Conservation (phyloP, 352 stramenopile genomes). For the Phytophthora pistaciae region DNA sequence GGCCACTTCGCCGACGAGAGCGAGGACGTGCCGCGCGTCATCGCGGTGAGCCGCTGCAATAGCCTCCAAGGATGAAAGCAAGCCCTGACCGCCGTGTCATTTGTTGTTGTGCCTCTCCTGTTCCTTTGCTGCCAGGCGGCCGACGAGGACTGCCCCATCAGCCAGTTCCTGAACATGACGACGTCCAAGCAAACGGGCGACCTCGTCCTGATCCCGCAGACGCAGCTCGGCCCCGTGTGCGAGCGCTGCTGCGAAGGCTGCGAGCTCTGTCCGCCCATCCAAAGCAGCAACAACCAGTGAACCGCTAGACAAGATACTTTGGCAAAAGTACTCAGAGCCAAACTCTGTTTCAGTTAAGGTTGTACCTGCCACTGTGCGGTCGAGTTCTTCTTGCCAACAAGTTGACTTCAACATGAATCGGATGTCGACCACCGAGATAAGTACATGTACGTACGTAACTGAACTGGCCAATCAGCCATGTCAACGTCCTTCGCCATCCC, state of each 20-base stretch:
- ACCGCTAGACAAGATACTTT: background rate
- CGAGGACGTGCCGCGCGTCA: conserved; percentile 48
- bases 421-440: conserved; percentile 21
- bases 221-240: conserved; percentile 77
- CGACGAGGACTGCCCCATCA: conserved; percentile 59
- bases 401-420: conserved; percentile 21
- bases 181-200: conserved; percentile 77
- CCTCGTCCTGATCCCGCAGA: conserved; percentile 81
- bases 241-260: conserved; percentile 75
- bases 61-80: too few species aligned
- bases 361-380: too few species aligned
- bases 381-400: background rate
- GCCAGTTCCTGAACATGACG: conserved; percentile 71
- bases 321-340: background rate
- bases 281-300: conserved; percentile 29
- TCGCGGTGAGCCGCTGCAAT: conserved; percentile 11
- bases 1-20: conserved; percentile 61
- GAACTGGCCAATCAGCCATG: conserved; percentile 20
- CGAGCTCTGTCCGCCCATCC: conserved; percentile 42
- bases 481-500: conserved; percentile 37
- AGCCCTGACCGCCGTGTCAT: too few species aligned
- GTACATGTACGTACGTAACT: background rate
- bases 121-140: conserved; percentile 26
- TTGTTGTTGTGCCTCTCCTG: background rate
- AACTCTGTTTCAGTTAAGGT: too few species aligned